Evolutionary conservation across 257 asterid species (phyloP), one percentile per base, ranked within the genome.

Genomic region (Eustoma russellianum): DNA sequence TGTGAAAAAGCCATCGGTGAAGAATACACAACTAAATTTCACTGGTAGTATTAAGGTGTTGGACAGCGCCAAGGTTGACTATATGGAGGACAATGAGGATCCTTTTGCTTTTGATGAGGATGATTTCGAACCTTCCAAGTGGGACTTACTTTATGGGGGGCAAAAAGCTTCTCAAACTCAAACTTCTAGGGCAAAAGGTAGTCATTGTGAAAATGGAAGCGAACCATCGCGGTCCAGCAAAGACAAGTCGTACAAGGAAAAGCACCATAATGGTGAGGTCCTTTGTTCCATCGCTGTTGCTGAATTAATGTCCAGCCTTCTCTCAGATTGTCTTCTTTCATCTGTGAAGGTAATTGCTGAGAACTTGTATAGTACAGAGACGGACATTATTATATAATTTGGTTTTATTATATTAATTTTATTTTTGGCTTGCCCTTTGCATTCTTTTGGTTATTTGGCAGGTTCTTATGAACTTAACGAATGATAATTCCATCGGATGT

Each of bases 31-130:
- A 56, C 19, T 51, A 60, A 76, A 65, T 53, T 50, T 51, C 62
- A 68, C 43, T 12, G 18, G 49, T 65, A 68, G 60, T 41, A 70
- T 69, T 60, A 70, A 61, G 62, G 53, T 50, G 45, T 46, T 50
- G n/a, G 67, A 49, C 33, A 55, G 43, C 54, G 44, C 65, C 44
- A 65, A 65, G 14, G 38, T 59, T 53, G 81, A 77, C 58, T 59
- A 50, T 50, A 24, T 64, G 63, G 86, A 71, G 45, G 80, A 70
- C 49, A 65, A 75, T 50, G 79, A 61, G 70, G 97, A 85, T 70
- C 97, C 97, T 61, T 88, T 82, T 66, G 88, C 94, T 41, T 88
- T 88, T 74, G 83, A 75, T 44, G 87, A 74, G 34, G 85, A 66
- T 33, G 85, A 68, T 24, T 62, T 70, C 64, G 85, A 75, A 74